These are phyloP conservation scores for Oxytropis ochrocephala DNA, from an alignment of 306 rosid species.

Conservation along the genomic window DNA sequence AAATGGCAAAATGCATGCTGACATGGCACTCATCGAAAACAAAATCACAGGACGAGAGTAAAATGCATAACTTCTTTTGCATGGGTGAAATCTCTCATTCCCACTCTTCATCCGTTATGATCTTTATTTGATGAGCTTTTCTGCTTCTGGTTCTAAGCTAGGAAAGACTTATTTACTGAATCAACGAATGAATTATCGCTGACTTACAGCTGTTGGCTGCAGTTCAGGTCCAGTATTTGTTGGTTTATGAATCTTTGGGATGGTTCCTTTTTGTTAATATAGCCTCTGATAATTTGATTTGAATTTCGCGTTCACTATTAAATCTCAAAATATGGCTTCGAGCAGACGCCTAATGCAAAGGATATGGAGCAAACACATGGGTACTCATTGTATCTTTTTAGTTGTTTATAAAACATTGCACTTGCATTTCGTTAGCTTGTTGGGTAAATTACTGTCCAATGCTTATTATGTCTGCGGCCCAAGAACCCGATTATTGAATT, in stretches of 20 bases:
- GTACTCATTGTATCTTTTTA: conserved; percentile 1
- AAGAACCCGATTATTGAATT: too few species aligned
- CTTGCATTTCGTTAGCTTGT: neutral
- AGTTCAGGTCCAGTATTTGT: neutral
- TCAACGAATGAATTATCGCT: neutral
- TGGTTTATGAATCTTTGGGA: neutral
- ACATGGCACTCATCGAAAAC: too few species aligned
- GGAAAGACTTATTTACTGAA: neutral
- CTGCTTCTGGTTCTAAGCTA: neutral
- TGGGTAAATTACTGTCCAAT: conserved; percentile 7
- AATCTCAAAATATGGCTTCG: conserved; percentile 1
- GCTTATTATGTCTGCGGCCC: neutral
- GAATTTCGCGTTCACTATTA: conserved; percentile 2
- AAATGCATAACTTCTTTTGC: too few species aligned
- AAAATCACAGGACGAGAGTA: too few species aligned
- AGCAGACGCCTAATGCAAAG: neutral
- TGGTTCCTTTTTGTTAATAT: neutral
- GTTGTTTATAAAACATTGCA: neutral
- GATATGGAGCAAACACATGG: conserved; percentile 7
- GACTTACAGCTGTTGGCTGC: conserved; percentile 14
- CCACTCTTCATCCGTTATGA: neutral
- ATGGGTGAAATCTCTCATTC: neutral
- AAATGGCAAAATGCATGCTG: neutral
- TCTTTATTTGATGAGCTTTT: neutral
- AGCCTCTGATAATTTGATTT: neutral